Percentiles rank a stretch among this genome's conserved stretches.
Evolutionary conservation across 179 eudicot genomes (phyloP).

Genomic region (Drosera spatulata): DNA sequence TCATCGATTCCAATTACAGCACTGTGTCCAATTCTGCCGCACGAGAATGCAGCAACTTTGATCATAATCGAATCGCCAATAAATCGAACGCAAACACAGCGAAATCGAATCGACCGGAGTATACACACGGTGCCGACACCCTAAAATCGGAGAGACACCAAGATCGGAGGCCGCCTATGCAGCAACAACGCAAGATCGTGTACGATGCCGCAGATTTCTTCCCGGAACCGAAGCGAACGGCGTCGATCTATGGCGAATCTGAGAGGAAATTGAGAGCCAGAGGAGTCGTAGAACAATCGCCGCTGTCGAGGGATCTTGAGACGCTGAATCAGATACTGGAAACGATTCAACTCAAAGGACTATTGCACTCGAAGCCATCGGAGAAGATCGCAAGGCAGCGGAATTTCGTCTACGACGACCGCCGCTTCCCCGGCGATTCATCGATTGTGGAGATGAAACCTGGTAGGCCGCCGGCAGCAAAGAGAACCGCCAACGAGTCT

Average conservation of each 20-base stretch:
- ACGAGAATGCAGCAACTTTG: no score
- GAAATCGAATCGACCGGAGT: no score
- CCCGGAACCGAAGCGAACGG: slow-evolving; percentile 60
- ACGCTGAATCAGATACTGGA: slow-evolving; percentile 79
- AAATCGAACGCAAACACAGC: no score
- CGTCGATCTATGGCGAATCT: slow-evolving; percentile 48
- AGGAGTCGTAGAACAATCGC: slow-evolving; percentile 61
- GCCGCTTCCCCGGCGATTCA: slow-evolving; percentile 31
- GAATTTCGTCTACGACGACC: slow-evolving; percentile 25
- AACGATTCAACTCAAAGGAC: slow-evolving; percentile 82
- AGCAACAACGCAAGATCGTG: slow-evolving; percentile 34
- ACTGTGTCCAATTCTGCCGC: slow-evolving; percentile 2
- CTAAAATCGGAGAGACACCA: slow-evolving; percentile 4
- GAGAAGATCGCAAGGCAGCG: slow-evolving; percentile 11
- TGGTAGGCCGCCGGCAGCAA: slow-evolving; percentile 10
- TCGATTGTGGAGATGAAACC: slow-evolving; percentile 58
- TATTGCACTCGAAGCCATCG: slow-evolving; percentile 44
- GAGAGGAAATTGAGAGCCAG: slow-evolving; percentile 57
- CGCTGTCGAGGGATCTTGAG: slow-evolving; percentile 52
- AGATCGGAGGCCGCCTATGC: slow-evolving; percentile 26
- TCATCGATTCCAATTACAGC: slow-evolving; percentile 18
- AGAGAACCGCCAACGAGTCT: no score
- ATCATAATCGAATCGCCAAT: no score
- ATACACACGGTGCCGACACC: no score
- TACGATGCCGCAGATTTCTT: slow-evolving; percentile 63